A percentile compares a stretch with the other conserved stretches of the same genome.
phyloP scores from a whole-genome alignment of 371 early-diverging fungal genomes.

The Batrachochytrium dendrobatidis region DNA sequence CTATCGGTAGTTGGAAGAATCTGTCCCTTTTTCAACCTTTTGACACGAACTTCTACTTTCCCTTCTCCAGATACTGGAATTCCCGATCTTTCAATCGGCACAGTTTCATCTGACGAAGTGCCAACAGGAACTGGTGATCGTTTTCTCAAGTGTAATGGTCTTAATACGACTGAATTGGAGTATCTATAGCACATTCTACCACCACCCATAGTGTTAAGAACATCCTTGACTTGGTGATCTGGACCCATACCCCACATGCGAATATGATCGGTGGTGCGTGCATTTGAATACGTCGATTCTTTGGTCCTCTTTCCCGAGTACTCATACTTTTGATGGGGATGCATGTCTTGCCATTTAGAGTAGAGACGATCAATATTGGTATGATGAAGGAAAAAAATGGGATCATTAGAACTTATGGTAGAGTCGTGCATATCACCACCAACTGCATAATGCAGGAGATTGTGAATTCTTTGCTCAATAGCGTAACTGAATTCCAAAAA shows the following conservation, averaged over 20 bases:
- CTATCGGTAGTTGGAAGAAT: too few species aligned
- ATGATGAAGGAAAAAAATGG: slow-evolving; percentile 50
- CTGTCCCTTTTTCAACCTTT: too few species aligned
- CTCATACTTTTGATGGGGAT: slow-evolving; percentile 4
- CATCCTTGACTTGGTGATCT: slow-evolving; percentile 11
- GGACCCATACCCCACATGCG: slow-evolving; percentile 6
- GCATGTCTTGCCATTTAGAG: slow-evolving; percentile 34
- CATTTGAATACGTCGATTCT: not conserved
- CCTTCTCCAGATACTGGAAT: too few species aligned
- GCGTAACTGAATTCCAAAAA: slow-evolving; percentile 8
- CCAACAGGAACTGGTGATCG: too few species aligned
- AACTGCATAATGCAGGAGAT: slow-evolving; percentile 17
- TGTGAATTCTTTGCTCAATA: slow-evolving; percentile 19
- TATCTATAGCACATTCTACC: slow-evolving; percentile 20
- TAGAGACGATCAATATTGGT: slow-evolving; percentile 44
- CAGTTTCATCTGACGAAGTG: too few species aligned
- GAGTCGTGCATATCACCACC: slow-evolving; percentile 23
- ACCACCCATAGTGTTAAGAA: slow-evolving; percentile 6
- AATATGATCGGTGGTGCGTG: slow-evolving; percentile 7
- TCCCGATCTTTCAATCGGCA: too few species aligned
- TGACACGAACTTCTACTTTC: too few species aligned
- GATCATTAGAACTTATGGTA: slow-evolving; percentile 33
- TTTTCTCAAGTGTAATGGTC: too few species aligned
- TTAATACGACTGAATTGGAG: slow-evolving; percentile 16
- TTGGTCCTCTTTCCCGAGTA: slow-evolving; percentile 10